Evolutionary conservation across 2,329 filamentous ascomycete genomes (phyloP).

Genomic region (Fusarium robinianum): DNA sequence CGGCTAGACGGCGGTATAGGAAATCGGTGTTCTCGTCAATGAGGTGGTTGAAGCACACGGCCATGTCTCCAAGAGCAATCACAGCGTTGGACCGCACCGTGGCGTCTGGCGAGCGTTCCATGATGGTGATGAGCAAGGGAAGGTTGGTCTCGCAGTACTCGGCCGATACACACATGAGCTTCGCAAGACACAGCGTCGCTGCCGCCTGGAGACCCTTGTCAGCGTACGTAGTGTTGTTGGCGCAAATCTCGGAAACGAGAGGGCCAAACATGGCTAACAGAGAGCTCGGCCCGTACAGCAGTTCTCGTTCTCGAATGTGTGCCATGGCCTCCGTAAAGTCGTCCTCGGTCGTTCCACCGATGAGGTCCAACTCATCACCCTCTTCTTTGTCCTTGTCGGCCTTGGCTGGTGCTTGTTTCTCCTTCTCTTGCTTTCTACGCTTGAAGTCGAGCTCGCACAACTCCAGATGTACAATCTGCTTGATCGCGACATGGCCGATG

Average conservation of each 20-base stretch:
- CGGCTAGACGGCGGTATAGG: slow-evolving; percentile 89
- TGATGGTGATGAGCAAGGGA: slow-evolving; percentile 93
- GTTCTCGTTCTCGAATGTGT: slow-evolving; percentile 80
- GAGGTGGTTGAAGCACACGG: slow-evolving; percentile 98
- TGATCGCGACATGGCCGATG: slow-evolving; percentile 95
- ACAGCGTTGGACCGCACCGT: slow-evolving; percentile 96
- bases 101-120: slow-evolving; percentile 90
- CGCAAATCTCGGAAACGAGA: slow-evolving; percentile 89
- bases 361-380: slow-evolving; percentile 90
- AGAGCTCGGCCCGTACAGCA: slow-evolving; percentile 80
- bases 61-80: slow-evolving; percentile 97
- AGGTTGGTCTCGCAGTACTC: slow-evolving; percentile 96
- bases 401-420: slow-evolving; percentile 63
- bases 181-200: slow-evolving; percentile 91
- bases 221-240: slow-evolving; percentile 89
- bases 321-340: slow-evolving; percentile 88
- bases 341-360: slow-evolving; percentile 93
- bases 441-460: slow-evolving; percentile 99
- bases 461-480: slow-evolving; percentile 97
- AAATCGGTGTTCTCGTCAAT: slow-evolving; percentile 99
- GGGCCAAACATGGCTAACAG: slow-evolving; percentile 90
- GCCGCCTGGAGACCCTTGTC: slow-evolving; percentile 91
- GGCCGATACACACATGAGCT: slow-evolving; percentile 97
- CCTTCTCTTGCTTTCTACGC: slow-evolving; percentile 87
- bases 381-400: slow-evolving; percentile 63